phyloP scores from a whole-genome alignment of 179 eudicot species.

The Heliamphora pulchella region DNA sequence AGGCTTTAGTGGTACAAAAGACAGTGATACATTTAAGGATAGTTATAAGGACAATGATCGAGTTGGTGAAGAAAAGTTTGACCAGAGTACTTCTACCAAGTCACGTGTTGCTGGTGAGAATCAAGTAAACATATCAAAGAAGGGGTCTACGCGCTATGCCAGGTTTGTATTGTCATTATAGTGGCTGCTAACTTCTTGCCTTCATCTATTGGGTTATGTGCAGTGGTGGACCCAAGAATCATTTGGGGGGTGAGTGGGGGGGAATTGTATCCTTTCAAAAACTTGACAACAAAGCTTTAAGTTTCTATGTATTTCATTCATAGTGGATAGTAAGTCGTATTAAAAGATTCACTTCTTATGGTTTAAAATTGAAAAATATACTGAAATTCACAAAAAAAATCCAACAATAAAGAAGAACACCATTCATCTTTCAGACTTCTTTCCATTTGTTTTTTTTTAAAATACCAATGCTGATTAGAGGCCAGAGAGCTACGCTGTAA shows the following conservation, averaged over 20 bases:
- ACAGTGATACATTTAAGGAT: slow-evolving; percentile 42
- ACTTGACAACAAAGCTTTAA: not conserved
- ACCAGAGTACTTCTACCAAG: slow-evolving; percentile 42
- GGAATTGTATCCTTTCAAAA: no score
- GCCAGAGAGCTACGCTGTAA: slow-evolving; percentile 1
- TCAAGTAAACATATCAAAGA: slow-evolving; percentile 29
- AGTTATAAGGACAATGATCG: slow-evolving; percentile 40
- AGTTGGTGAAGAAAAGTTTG: slow-evolving; percentile 58
- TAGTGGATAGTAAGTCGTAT: not conserved
- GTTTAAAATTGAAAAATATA: not conserved
- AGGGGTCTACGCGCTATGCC: slow-evolving; percentile 37
- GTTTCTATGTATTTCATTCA: not conserved
- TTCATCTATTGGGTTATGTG: not conserved
- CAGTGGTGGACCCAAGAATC: not conserved
- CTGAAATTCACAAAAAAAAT: no score
- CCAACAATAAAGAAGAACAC: not conserved
- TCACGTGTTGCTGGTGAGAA: slow-evolving; percentile 26
- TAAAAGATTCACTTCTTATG: not conserved
- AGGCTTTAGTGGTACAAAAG: slow-evolving; percentile 56
- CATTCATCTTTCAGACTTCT: not conserved
- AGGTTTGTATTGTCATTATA: slow-evolving; percentile 25
- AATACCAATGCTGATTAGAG: not conserved
- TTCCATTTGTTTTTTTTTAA: not conserved
- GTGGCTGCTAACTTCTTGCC: slow-evolving; percentile 6
- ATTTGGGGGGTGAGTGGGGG: not conserved